Evolutionary conservation across 495 filamentous ascomycete genomes (phyloP).

Genomic region (Penicillium arizonense): DNA sequence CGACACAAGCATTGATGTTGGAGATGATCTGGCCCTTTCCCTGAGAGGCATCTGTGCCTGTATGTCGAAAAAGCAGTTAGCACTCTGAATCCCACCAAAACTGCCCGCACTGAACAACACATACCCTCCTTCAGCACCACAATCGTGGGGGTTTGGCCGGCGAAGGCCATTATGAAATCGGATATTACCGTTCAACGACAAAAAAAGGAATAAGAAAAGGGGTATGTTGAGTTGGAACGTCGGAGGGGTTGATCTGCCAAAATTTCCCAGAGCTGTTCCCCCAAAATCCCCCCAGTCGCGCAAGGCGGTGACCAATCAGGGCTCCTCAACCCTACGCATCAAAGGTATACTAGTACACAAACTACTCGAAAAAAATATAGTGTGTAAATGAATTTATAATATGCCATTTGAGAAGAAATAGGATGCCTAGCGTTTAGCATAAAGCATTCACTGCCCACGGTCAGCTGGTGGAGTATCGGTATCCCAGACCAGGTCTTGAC

Average conservation of each 20-base stretch:
- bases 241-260: conserved; percentile 41
- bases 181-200: conserved; percentile 14
- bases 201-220: conserved; percentile 20
- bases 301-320: conserved; percentile 38
- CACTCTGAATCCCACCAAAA: conserved; percentile 25
- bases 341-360: not conserved
- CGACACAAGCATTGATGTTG: conserved; percentile 97
- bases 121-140: conserved; percentile 96
- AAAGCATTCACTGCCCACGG: not conserved
- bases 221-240: conserved; percentile 20
- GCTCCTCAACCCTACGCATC: conserved; percentile 25
- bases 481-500: conserved; percentile 1
- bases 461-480: conserved; percentile 3
- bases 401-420: not conserved
- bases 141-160: conserved; percentile 97
- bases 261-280: conserved; percentile 48
- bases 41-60: conserved; percentile 95
- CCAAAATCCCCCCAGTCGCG: conserved; percentile 18
- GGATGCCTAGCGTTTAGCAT: not conserved
- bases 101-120: conserved; percentile 39
- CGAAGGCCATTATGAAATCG: conserved; percentile 77
- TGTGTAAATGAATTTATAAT: too few species aligned
- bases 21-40: conserved; percentile 96
- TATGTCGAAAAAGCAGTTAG: conserved; percentile 22
- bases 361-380: not conserved